These are phyloP conservation scores for Ettlia oleoabundans DNA, from an alignment of 139 green algal genomes.

Conservation along the genomic window DNA sequence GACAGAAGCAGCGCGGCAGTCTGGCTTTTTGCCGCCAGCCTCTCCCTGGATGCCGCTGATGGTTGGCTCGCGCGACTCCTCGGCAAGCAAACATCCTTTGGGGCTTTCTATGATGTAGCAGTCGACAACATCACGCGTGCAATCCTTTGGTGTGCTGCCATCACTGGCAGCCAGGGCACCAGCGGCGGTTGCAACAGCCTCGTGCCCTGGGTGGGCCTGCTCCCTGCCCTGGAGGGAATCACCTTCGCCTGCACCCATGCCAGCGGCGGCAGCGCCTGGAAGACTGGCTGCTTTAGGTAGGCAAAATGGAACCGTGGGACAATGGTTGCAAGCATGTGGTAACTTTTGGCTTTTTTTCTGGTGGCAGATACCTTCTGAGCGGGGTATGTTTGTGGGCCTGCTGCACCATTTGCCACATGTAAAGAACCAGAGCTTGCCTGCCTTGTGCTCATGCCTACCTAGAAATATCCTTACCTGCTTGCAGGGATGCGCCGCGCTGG, in stretches of 20 bases:
- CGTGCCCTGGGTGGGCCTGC: background rate
- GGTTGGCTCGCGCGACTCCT: conserved; percentile 39
- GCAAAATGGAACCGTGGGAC: too few relatives aligned
- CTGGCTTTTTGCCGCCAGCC: conserved; percentile 14
- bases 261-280: conserved; percentile 53
- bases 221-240: conserved; percentile 49
- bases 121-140: conserved; percentile 54
- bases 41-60: conserved; percentile 41
- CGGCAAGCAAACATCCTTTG: conserved; percentile 53
- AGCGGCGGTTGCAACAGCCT: background rate
- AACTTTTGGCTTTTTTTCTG: too few relatives aligned
- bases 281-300: conserved; percentile 44
- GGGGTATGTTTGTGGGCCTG: too few relatives aligned
- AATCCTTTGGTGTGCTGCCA: conserved; percentile 52
- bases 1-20: background rate
- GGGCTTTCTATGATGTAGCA: conserved; percentile 62
- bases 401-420: too few relatives aligned
- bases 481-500: conserved; percentile 40
- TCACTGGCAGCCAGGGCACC: too few relatives aligned
- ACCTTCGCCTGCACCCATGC: conserved; percentile 60
- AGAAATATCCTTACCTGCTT: background rate
- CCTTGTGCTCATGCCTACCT: background rate
- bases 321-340: too few relatives aligned
- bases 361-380: too few relatives aligned
- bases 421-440: background rate